Conservation (phyloP, 2,329 filamentous ascomycete species). For the Simplicillium sp. region DNA sequence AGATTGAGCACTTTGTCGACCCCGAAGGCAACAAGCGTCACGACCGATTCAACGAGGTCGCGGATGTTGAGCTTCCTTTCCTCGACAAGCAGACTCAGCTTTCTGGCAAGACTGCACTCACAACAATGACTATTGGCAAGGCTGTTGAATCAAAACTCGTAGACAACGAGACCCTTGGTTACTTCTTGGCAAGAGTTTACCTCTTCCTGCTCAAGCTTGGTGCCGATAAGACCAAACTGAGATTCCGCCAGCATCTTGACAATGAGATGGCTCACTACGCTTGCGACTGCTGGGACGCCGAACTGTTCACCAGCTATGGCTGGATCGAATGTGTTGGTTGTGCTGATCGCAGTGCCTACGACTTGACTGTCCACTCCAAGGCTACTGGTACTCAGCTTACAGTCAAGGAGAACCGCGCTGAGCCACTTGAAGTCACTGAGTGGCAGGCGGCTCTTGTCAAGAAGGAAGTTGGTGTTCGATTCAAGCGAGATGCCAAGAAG, state of each 20-base stretch:
- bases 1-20: slow-evolving; percentile 62
- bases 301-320: slow-evolving; percentile 55
- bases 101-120: slow-evolving; percentile 47
- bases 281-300: slow-evolving; percentile 64
- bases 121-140: slow-evolving; percentile 49
- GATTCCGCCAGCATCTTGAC: slow-evolving; percentile 62
- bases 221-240: slow-evolving; percentile 50
- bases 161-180: slow-evolving; percentile 61
- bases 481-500: slow-evolving; percentile 57
- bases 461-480: slow-evolving; percentile 58
- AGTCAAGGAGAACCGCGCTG: slow-evolving; percentile 49
- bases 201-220: slow-evolving; percentile 54
- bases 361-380: slow-evolving; percentile 55
- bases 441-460: slow-evolving; percentile 56
- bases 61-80: slow-evolving; percentile 49
- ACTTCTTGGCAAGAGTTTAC: slow-evolving; percentile 58
- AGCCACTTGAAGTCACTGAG: slow-evolving; percentile 52
- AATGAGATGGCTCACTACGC: slow-evolving; percentile 67
- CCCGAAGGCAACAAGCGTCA: slow-evolving; percentile 55
- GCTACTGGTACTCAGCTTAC: slow-evolving; percentile 52
- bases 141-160: slow-evolving; percentile 52
- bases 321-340: slow-evolving; percentile 65
- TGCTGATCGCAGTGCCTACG: slow-evolving; percentile 58
- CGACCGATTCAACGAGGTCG: slow-evolving; percentile 50
- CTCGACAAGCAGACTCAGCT: slow-evolving; percentile 53